Percentiles rank a stretch among this genome's conserved stretches.
phyloP scores from a whole-genome alignment of 164 flowering plant genomes.

The Vitis amurensis region DNA sequence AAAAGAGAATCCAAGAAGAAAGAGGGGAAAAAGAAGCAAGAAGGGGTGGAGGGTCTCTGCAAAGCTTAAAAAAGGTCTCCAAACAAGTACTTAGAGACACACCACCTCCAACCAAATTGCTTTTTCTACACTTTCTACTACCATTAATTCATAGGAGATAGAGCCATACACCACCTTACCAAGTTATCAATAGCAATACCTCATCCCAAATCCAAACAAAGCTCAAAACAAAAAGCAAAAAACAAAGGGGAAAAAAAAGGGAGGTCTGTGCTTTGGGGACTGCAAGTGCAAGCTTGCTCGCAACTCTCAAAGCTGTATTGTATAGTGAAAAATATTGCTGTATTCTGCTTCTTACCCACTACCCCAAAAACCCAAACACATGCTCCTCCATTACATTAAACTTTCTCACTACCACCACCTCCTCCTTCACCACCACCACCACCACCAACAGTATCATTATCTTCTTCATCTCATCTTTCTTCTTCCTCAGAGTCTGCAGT shows the following conservation, averaged over 20 bases:
- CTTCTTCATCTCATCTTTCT: constrained; percentile 4
- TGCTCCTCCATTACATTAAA: constrained; percentile 19
- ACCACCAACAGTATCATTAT: neutral
- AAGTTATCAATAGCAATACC: neutral
- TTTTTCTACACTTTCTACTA: constrained; percentile 18
- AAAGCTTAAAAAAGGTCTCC: constrained; percentile 11
- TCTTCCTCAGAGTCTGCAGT: neutral
- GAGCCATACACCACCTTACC: constrained; percentile 21
- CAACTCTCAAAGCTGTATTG: constrained; percentile 37
- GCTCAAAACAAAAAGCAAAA: constrained; percentile 27
- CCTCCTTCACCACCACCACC: constrained; percentile 11
- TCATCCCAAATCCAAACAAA: constrained; percentile 21
- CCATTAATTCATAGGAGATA: constrained; percentile 15
- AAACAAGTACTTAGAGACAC: constrained; percentile 29
- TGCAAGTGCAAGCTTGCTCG: constrained; percentile 38
- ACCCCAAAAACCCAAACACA: constrained; percentile 27
- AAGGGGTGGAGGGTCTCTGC: constrained; percentile 6
- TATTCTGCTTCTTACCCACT: constrained; percentile 20
- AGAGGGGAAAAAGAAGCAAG: constrained; percentile 1
- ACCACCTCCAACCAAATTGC: constrained; percentile 31
- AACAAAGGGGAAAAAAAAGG: constrained; percentile 3
- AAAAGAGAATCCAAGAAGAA: constrained; percentile 30
- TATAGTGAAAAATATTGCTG: constrained; percentile 19
- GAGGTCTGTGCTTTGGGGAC: constrained; percentile 40
- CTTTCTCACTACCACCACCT: constrained; percentile 17